Evolutionary conservation across 352 stramenopile species (phyloP).

Genomic region (Phytophthora fragariaefolia): DNA sequence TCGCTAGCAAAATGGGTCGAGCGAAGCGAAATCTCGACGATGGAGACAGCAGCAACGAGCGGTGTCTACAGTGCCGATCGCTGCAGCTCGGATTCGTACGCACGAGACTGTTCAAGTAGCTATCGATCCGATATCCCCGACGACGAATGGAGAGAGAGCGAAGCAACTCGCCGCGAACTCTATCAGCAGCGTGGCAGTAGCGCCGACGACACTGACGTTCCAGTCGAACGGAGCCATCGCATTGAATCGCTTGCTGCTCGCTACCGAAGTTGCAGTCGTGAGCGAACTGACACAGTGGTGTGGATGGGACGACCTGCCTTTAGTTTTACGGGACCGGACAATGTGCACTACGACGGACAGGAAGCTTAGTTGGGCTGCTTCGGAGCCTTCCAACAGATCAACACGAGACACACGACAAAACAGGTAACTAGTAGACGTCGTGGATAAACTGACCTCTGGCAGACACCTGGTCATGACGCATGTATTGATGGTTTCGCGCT

Average conservation of each 20-base stretch:
- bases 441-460: constrained; percentile 13
- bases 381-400: no score
- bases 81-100: constrained; percentile 30
- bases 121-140: constrained; percentile 37
- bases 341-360: constrained; percentile 10
- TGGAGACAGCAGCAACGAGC: constrained; percentile 23
- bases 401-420: no score
- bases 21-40: constrained; percentile 25
- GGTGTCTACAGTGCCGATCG: constrained; percentile 11
- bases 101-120: constrained; percentile 21
- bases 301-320: constrained; percentile 24
- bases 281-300: constrained; percentile 15
- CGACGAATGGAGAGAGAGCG: constrained; percentile 30
- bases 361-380: no score
- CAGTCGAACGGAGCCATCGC: background rate
- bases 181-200: constrained; percentile 1
- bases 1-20: constrained; percentile 29
- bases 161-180: constrained; percentile 6
- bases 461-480: constrained; percentile 2
- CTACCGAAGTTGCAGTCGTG: constrained; percentile 12
- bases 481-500: constrained; percentile 27
- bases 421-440: no score
- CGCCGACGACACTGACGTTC: background rate
- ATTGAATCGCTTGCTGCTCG: constrained; percentile 17
- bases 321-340: constrained; percentile 12